These are phyloP conservation scores for Malassezia sp. DNA, from an alignment of 1,284 basidiomycete genomes.

Conservation along the genomic window DNA sequence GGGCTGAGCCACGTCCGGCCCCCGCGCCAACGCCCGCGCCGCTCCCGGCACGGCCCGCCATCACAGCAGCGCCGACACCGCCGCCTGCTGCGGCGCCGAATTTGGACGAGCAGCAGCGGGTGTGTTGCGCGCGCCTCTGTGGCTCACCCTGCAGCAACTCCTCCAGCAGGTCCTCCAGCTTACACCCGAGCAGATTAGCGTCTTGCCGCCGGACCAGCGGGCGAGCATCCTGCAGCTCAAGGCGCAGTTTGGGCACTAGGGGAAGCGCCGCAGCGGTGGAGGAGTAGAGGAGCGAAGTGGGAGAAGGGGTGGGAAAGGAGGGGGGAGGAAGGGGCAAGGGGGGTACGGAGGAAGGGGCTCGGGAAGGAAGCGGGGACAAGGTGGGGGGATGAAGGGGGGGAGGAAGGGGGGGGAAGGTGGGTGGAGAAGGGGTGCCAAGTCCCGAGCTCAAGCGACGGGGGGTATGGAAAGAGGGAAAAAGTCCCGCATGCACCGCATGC, in stretches of 20 bases:
- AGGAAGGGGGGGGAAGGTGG: no score
- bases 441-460: no score
- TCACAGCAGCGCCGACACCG: slow-evolving; percentile 2
- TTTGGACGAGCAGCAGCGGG: slow-evolving; percentile 33
- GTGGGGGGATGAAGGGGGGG: no score
- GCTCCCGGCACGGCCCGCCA: slow-evolving; percentile 3
- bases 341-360: no score
- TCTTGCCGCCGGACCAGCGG: slow-evolving; percentile 67
- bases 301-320: no score
- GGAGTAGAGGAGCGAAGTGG: no score
- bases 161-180: slow-evolving; percentile 65
- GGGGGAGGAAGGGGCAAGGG: no score
- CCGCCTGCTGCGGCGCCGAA: slow-evolving; percentile 17
- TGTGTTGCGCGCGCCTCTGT: neutral
- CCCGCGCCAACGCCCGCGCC: slow-evolving; percentile 44
- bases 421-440: no score
- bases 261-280: no score
- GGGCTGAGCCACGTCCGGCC: slow-evolving; percentile 1
- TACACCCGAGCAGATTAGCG: slow-evolving; percentile 74
- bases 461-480: no score
- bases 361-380: no score
- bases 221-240: slow-evolving; percentile 64
- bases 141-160: slow-evolving; percentile 16
- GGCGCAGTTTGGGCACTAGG: slow-evolving; percentile 36
- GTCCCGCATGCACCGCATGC: no score